phyloP scores from a whole-genome alignment of 306 rosid species.

The Cucumis melo region DNA sequence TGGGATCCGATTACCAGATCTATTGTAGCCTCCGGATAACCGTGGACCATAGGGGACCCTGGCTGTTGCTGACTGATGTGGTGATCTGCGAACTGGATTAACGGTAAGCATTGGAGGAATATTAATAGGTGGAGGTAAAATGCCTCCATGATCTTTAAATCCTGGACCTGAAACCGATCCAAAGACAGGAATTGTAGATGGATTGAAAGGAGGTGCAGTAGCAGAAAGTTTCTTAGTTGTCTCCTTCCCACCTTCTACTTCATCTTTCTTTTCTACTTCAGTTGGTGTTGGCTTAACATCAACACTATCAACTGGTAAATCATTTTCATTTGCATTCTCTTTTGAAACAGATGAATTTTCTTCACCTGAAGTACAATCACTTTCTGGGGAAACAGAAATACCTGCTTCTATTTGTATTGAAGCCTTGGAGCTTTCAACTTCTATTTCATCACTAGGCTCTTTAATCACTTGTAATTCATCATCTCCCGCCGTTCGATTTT shows the following conservation, averaged over 20 bases:
- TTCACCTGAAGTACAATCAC: conserved; percentile 14
- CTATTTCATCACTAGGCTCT: conserved; percentile 15
- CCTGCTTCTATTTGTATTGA: conserved; percentile 14
- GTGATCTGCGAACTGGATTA: conserved; percentile 72
- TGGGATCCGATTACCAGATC: conserved; percentile 69
- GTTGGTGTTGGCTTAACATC: conserved; percentile 18
- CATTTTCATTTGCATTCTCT: conserved; percentile 24
- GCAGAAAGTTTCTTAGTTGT: conserved; percentile 90
- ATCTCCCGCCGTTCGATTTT: conserved; percentile 20
- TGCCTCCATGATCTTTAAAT: conserved; percentile 75
- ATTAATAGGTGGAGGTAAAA: conserved; percentile 87
- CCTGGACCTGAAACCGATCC: conserved; percentile 72
- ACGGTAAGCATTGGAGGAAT: conserved; percentile 75
- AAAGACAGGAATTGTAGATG: conserved; percentile 62
- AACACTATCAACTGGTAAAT: conserved; percentile 18
- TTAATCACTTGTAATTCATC: conserved; percentile 17
- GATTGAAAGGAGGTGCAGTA: conserved; percentile 91
- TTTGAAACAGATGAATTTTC: conserved; percentile 13
- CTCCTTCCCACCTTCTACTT: conserved; percentile 63
- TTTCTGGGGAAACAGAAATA: conserved; percentile 13
- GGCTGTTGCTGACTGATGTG: conserved; percentile 93
- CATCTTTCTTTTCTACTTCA: conserved; percentile 65
- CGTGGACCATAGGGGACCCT: conserved; percentile 97
- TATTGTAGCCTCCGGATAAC: conserved; percentile 71
- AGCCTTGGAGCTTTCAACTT: conserved; percentile 27